Evolutionary conservation across 169 alveolate species (phyloP), one percentile per base, ranked within the genome.

Genomic region (Plasmodium inui): DNA sequence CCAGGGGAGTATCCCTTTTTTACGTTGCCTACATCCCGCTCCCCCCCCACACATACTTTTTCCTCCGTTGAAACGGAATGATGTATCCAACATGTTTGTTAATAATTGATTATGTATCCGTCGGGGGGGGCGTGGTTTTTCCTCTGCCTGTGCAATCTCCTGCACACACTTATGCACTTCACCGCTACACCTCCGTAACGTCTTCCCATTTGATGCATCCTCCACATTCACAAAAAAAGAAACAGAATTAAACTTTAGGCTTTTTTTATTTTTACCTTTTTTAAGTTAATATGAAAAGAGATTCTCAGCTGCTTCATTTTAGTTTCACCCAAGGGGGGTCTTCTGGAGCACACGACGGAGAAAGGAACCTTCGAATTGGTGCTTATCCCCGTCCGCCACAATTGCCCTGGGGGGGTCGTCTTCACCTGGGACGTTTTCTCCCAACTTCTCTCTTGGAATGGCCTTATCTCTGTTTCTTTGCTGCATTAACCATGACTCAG

Each of bases 1-100:
- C 61, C 1, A 12, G 14, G 61, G 1, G 30, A 67, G 89, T 28
- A 95, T 93, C 17, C 82, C 90, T n/a, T 94, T 88, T 79, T 93
- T 86, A 53, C 37, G 92, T 39, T 22, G 79, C 55, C n/a, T 10
- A 19, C 50, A 10, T 44, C n/a, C n/a, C 26, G 6, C 74, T 17
- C 6, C 26, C 73, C 1, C 30, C 22, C 73, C 28, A n/a, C n/a
- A n/a, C n/a, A n/a, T n/a, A n/a, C n/a, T n/a, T 41, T 41, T 41
- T 4, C 17, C 14, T 8, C 55, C n/a, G n/a, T 17, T 61, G n/a
- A 61, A 14, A 17, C n/a, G n/a, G 17, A 67, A 67, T 67, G 41
- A 67, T 67, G 30, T 41, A 7, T 67, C 8, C 22, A 22, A 22
- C 9, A 67, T 26, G 19, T 19, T 67, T 67, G 37, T 26, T 67